Evolutionary conservation across 306 rosid species (phyloP), one percentile per base, ranked within the genome.

Genomic region (Prunus persica): DNA sequence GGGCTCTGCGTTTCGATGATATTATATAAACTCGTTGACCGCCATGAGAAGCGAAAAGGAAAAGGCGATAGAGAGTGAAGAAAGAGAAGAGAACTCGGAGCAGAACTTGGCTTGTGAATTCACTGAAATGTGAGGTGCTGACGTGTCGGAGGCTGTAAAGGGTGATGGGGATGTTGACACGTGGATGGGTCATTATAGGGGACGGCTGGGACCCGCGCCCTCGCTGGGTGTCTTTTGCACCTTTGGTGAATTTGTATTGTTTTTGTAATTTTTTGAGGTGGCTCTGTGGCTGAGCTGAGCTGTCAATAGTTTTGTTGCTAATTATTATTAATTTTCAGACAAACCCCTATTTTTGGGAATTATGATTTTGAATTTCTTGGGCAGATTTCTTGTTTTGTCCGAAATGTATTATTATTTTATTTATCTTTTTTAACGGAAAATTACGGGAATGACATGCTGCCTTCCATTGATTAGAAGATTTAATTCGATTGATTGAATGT

Each of bases 21-120:
- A 3, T 56, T 70, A 38, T 56, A 55, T 38, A 50, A 69, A 71
- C 55, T 64, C 90, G 92, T 88, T 88, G 92, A 88, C 92, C 92
- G 66, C 85, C 88, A 77, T 78, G 80, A 49, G 84, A 75, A 78
- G 74, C 76, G 67, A 46, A 18, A 65, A 25, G 2, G 66, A 61
- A 70, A 38, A 74, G 19, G 72, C 62, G 14, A 73, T 78, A 54
- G 57, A 25, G 6, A 38, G 14, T 2, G 16, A 64, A 30, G 10
- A 11, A 41, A 19, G 65, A 45, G 76, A 25, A 6, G 43, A 34
- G 2, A 46, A 24, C 19, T 30, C 30, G 5, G 56, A 51, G 14
- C 49, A 20, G 12, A 73, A 43, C 67, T 34, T 11, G 76, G 25
- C 24, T 56, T 38, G 58, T 47, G 73, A 68, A 52, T 49, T 14